These are phyloP conservation scores for Coccomyxa sp. DNA, from an alignment of 139 green algal species.

Conservation along the genomic window DNA sequence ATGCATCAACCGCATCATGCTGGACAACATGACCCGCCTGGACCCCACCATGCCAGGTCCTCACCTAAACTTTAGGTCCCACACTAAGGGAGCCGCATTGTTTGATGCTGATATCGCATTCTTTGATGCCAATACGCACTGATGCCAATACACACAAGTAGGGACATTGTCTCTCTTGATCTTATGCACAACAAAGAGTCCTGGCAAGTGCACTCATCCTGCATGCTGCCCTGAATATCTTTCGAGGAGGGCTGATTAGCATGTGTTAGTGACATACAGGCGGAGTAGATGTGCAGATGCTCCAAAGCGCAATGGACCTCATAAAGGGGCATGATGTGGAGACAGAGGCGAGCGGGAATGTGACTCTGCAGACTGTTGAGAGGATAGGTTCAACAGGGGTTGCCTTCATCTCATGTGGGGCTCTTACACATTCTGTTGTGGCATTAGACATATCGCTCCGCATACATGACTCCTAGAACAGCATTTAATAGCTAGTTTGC, in stretches of 20 bases:
- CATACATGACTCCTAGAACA: conserved; percentile 29
- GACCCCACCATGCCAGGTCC: conserved; percentile 12
- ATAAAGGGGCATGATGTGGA: conserved; percentile 50
- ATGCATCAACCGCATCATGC: conserved; percentile 81
- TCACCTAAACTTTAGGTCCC: background rate
- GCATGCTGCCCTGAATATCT: too few species aligned
- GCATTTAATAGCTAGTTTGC: too few species aligned
- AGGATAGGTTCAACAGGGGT: conserved; percentile 87
- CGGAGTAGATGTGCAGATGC: conserved; percentile 77
- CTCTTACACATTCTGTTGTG: conserved; percentile 89
- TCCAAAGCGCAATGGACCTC: conserved; percentile 54
- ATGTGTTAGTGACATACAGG: conserved; percentile 11
- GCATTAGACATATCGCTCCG: conserved; percentile 95
- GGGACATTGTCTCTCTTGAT: too few species aligned
- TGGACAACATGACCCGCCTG: conserved; percentile 95
- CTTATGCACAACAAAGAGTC: too few species aligned
- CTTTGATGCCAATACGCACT: too few species aligned
- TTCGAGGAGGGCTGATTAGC: background rate
- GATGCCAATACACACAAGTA: too few species aligned
- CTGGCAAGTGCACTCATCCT: background rate
- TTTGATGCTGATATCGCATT: too few species aligned
- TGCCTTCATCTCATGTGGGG: conserved; percentile 84
- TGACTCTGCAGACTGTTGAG: conserved; percentile 79
- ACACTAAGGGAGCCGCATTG: background rate
- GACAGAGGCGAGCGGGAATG: conserved; percentile 94